Conservation (phyloP, 495 filamentous ascomycete species). For the Penicillium turbatum region DNA sequence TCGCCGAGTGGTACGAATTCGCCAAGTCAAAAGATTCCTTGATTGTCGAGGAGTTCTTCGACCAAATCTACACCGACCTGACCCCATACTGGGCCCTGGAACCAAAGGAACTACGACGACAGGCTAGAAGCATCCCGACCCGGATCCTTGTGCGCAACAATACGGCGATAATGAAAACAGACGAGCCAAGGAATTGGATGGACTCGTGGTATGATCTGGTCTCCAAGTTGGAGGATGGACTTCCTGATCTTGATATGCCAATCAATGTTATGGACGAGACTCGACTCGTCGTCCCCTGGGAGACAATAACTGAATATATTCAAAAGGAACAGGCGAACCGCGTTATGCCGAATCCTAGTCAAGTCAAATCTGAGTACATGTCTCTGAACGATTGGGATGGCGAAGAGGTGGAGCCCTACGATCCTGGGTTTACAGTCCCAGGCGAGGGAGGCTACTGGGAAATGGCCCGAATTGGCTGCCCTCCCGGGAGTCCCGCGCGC, state of each 20-base stretch:
- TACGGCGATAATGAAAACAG: background rate
- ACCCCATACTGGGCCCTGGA: constrained; percentile 57
- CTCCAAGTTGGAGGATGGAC: constrained; percentile 48
- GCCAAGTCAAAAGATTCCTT: constrained; percentile 44
- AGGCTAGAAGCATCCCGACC: background rate
- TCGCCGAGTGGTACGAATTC: constrained; percentile 64
- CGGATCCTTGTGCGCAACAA: constrained; percentile 17
- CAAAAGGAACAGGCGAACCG: constrained; percentile 38
- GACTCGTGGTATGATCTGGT: constrained; percentile 46
- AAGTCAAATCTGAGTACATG: constrained; percentile 33
- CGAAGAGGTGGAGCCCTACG: constrained; percentile 4
- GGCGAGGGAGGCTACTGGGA: constrained; percentile 44
- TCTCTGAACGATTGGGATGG: constrained; percentile 4
- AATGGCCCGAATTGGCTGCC: constrained; percentile 51
- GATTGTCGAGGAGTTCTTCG: constrained; percentile 61
- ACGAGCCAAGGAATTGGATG: constrained; percentile 4
- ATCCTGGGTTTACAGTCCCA: background rate
- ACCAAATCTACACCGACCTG: constrained; percentile 52
- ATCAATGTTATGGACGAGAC: constrained; percentile 68
- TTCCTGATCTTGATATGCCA: constrained; percentile 66
- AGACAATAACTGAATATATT: constrained; percentile 53
- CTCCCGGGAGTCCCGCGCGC: constrained; percentile 49
- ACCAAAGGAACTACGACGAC: constrained; percentile 41
- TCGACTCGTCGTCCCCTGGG: constrained; percentile 63
- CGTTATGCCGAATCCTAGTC: background rate